Base-by-base conservation (phyloP, 2,329 filamentous ascomycete genomes). In the Chaetothyriales sp. region DNA sequence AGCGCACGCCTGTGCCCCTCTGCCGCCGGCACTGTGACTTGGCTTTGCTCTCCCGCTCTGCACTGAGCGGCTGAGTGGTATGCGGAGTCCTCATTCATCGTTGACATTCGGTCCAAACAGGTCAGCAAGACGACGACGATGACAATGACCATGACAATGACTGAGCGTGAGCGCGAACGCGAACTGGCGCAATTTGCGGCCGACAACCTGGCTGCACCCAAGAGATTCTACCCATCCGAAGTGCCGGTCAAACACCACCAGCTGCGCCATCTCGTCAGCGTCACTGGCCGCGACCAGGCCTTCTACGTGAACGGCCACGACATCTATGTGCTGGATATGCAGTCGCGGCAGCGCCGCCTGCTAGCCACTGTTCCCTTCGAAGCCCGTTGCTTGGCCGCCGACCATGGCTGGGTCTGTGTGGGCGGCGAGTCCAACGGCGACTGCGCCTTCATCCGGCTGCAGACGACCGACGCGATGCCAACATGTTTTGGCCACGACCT, bases 181-280 rank as follows among this genome's bases (percentile, higher is more conserved):
- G 54, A 55, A 53, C 26, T 57, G 51, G 56, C 49, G 51, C 49
- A 55, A 10, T 53, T 45, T 49, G 48, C 54, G 46, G 51, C 56
- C 12, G 20, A 52, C 18, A 47, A 36, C 2, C 51, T 58, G 19
- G 54, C 49, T n/a, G 44, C 20, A 28, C 53, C 49, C 18, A 43
- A 51, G 62, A 81, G 76, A 58, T 83, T 83, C 64, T 87, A 83
- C 64, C 78, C 78, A 46, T 75, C 81, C 55, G 74, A 73, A 44
- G 81, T 87, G 59, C 75, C 76, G 48, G 80, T 80, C 47, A 77
- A 78, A 79, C 67, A 71, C 54, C 64, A 63, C 52, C 68, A 72
- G 69, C 75, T 98, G 45, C 86, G 90, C 50, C 90, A 93, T 59
- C 81, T 94, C 59, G 84, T 96, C 64, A 90, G 86, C 65, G 83